Evolutionary conservation across 148 eudicot genomes (phyloP).

Genomic region (Rhododendron vialii): DNA sequence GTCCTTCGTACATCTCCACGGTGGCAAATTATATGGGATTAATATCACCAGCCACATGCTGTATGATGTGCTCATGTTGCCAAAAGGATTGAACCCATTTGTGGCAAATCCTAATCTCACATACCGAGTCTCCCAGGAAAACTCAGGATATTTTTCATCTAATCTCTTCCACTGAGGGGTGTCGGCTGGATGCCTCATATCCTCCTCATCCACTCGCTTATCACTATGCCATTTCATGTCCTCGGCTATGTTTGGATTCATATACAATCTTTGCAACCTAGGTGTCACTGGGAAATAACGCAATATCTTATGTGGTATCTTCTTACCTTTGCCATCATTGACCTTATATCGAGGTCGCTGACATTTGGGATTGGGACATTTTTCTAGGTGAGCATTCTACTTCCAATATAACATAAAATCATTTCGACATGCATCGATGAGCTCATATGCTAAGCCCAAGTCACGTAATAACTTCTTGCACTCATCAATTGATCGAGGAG

Average conservation of each 20-base stretch:
- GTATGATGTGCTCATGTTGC: background rate
- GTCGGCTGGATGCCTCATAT: background rate
- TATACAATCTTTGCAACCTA: background rate
- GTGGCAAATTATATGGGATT: conserved; percentile 16
- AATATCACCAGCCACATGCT: conserved; percentile 19
- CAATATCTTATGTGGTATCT: background rate
- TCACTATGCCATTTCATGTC: conserved; percentile 7
- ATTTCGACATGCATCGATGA: background rate
- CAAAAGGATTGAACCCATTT: conserved; percentile 6
- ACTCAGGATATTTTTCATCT: background rate
- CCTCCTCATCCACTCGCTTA: background rate
- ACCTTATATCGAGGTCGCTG: background rate
- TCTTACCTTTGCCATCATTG: background rate
- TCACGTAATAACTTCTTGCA: background rate
- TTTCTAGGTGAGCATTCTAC: background rate
- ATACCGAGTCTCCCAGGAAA: conserved; percentile 5
- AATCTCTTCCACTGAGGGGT: background rate
- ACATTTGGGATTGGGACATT: background rate
- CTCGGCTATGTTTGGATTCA: background rate
- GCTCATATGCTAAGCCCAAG: background rate
- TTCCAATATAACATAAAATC: background rate
- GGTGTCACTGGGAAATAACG: background rate
- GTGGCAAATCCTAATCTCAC: background rate
- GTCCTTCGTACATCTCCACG: conserved; percentile 17
- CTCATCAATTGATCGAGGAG: background rate